These are phyloP conservation scores for Lycium barbarum DNA, from an alignment of 257 asterid species.

Conservation along the genomic window DNA sequence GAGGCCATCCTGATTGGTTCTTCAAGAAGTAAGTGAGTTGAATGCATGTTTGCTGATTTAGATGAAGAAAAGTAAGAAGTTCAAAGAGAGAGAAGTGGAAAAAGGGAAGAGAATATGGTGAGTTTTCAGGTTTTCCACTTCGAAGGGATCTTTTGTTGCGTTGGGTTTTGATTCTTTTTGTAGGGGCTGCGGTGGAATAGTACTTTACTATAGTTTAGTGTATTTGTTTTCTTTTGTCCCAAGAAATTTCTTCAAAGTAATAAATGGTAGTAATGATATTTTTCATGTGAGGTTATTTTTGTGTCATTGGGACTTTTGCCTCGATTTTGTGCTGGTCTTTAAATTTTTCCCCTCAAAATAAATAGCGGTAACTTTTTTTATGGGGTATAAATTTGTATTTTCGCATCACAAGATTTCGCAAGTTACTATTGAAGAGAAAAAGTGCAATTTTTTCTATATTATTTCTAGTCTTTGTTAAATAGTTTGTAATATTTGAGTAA, in stretches of 20 bases:
- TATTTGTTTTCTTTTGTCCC: not conserved
- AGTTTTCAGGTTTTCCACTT: not conserved
- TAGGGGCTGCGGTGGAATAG: conserved; percentile 20
- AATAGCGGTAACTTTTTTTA: too few relatives aligned
- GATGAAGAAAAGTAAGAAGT: not conserved
- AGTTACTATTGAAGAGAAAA: too few relatives aligned
- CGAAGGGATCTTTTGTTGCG: not conserved
- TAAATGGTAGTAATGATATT: not conserved
- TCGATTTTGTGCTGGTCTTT: too few relatives aligned
- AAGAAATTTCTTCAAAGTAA: not conserved
- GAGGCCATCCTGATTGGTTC: conserved; percentile 96
- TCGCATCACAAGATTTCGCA: too few relatives aligned
- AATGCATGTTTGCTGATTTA: conserved; percentile 57
- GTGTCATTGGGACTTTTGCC: too few relatives aligned
- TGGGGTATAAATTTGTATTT: too few relatives aligned
- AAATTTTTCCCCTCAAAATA: too few relatives aligned
- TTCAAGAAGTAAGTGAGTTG: conserved; percentile 80
- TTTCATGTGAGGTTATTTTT: not conserved
- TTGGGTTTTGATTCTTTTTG: conserved; percentile 21
- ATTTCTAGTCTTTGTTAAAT: too few relatives aligned
- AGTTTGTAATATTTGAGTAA: too few relatives aligned
- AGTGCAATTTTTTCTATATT: too few relatives aligned
- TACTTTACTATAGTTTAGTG: not conserved
- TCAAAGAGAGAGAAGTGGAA: not conserved
- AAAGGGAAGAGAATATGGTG: not conserved